Evolutionary conservation across 2,329 filamentous ascomycete genomes (phyloP), one percentile per base, ranked within the genome.

Genomic region (Parastagonospora nodorum): DNA sequence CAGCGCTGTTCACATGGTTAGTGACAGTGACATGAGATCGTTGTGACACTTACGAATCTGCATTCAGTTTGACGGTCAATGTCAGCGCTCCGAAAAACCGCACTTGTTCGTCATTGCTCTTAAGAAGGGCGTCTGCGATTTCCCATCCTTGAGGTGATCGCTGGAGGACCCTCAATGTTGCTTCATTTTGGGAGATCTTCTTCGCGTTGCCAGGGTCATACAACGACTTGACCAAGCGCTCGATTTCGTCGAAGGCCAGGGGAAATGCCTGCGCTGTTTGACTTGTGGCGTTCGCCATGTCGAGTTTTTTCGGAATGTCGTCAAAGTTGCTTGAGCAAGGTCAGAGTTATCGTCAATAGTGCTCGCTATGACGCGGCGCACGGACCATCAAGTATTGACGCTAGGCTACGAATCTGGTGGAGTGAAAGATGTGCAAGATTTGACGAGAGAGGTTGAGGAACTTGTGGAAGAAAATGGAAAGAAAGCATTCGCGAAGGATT

Each of bases 11-110:
- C 3, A 24, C 7, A 9, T 12, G 32, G 47, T 64, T 40, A 63
- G 53, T 8, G 14, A 10, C 36, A 38, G 27, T 11, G 41, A 30
- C 7, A 16, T n/a, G 14, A n/a, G 27, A 4, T 28, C n/a, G 2
- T 27, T 10, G 15, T 32, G 38, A 27, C 7, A 65, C 79, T 57
- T 77, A 89, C 88, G 87, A 90, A 68, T 94, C 90, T n/a, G 87
- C 88, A 70, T 97, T 97, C 51, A 97, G 84, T 76, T 97, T 99
- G 63, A 97, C 86, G 43, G 91, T 95, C 60, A 97, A 88, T 0
- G 93, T 97, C 51, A 97, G 81, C 28, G 92, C 93, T 11, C 91
- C 94, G 69, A 96, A 96, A 75, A 97, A 97, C 58, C 89, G 88
- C 60, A 94, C 85, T 64, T 92, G 88, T 53, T 88, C 83, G 60